Evolutionary conservation across 2,329 filamentous ascomycete species (phyloP), one percentile per base, ranked within the genome.

Genomic region (Cercospora sp.): DNA sequence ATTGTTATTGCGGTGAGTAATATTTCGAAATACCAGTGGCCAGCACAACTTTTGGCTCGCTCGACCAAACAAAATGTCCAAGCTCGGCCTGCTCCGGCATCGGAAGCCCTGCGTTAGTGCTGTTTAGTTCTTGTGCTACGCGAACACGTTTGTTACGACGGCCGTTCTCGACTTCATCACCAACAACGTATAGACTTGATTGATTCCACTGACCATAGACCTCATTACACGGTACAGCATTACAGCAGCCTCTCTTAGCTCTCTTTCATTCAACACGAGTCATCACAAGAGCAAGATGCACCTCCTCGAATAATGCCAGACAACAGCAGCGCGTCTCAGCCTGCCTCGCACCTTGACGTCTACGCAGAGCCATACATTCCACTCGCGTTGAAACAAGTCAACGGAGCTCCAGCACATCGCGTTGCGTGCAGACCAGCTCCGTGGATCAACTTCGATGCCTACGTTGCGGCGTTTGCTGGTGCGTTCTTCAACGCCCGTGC

Each of bases 311-410:
- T 36, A 36, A 59, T 59, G 55, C n/a, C 55, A 58, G 55, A 58
- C 16, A 30, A 3, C 18, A 58, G 55, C 30, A 33, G 23, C 18
- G 23, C 26, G 8, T 30, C 55, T 36, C 28, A 59, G 30, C 28
- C 28, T 20, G 18, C n/a, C 18, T 59, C 55, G 3, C 28, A 31
- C 3, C 55, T 72, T 28, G 73, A 75, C 62, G 68, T 73, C 10
- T 74, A 75, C 33, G 74, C 74, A 9, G 51, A 61, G 45, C 69
- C 73, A 2, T 75, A 72, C 57, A 58, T 75, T 30, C 74, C 73
- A 61, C 42, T 62, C n/a, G 30, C 20, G 60, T 30, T 69, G 60
- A 66, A 57, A 39, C 51, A 65, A 18, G 55, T 73, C 45, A 73
- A 73, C 48, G 23, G 68, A 12, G 66, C 64, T 26, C 65, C 69